phyloP scores from a whole-genome alignment of 371 early-diverging fungal species.

The Capillidium heterosporum region DNA sequence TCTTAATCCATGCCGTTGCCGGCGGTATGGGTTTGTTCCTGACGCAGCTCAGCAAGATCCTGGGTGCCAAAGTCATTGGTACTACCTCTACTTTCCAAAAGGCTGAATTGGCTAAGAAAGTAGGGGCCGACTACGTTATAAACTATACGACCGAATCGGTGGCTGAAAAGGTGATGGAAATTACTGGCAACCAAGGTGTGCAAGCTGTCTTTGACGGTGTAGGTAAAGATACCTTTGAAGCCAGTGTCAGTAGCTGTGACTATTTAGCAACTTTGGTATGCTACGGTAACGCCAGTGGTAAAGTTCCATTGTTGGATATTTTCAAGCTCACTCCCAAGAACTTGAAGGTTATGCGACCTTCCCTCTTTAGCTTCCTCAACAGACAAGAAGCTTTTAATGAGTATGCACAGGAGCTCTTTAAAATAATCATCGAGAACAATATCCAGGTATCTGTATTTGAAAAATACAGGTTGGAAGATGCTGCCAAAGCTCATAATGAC shows the following conservation, averaged over 20 bases:
- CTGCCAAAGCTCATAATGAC: constrained; percentile 57
- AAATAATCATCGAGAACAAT: constrained; percentile 25
- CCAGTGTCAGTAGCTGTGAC: constrained; percentile 44
- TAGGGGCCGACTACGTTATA: constrained; percentile 64
- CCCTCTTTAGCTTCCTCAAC: constrained; percentile 45
- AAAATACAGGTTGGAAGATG: constrained; percentile 50
- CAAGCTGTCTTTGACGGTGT: constrained; percentile 84
- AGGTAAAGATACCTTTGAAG: constrained; percentile 73
- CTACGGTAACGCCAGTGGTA: constrained; percentile 88
- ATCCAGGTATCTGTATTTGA: constrained; percentile 50
- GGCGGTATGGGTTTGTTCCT: constrained; percentile 75
- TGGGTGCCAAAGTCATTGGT: constrained; percentile 80
- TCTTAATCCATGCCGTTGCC: constrained; percentile 80
- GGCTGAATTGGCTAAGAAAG: constrained; percentile 41
- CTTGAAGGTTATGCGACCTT: constrained; percentile 57
- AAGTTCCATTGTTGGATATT: constrained; percentile 54
- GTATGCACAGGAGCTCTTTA: constrained; percentile 33
- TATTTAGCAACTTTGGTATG: constrained; percentile 61
- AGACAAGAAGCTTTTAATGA: constrained; percentile 48
- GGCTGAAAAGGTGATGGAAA: constrained; percentile 29
- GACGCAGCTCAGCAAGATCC: constrained; percentile 45
- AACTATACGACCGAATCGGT: constrained; percentile 44
- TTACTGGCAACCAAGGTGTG: constrained; percentile 52
- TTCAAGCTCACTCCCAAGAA: constrained; percentile 44
- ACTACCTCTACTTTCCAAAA: constrained; percentile 71